These are phyloP conservation scores for Aspergillus brunneoviolaceus DNA, from an alignment of 2,329 filamentous ascomycete genomes.

Conservation along the genomic window DNA sequence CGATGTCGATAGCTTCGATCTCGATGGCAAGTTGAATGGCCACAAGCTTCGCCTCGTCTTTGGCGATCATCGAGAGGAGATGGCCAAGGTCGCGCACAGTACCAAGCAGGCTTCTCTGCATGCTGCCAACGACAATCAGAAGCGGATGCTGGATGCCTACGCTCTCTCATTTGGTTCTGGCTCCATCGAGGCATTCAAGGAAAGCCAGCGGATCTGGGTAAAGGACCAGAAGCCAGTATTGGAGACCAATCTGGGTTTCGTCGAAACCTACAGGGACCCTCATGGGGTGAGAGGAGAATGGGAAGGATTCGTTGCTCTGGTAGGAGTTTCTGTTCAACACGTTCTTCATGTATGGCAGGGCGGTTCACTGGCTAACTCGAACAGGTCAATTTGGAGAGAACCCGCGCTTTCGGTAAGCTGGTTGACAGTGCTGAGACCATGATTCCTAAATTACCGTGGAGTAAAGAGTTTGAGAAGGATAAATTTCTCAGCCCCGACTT, in stretches of 20 bases:
- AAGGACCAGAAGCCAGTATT: slow-evolving; percentile 77
- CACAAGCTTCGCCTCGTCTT: slow-evolving; percentile 71
- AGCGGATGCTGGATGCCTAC: slow-evolving; percentile 72
- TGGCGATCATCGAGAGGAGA: slow-evolving; percentile 71
- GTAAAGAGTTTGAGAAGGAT: slow-evolving; percentile 88
- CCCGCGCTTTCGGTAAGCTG: slow-evolving; percentile 79
- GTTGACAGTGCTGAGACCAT: slow-evolving; percentile 77
- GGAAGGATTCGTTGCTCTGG: slow-evolving; percentile 75
- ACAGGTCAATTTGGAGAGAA: slow-evolving; percentile 80
- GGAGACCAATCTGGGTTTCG: slow-evolving; percentile 79
- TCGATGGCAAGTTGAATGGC: slow-evolving; percentile 62
- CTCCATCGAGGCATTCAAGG: slow-evolving; percentile 74
- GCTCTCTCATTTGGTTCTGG: slow-evolving; percentile 72
- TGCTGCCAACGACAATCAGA: slow-evolving; percentile 71
- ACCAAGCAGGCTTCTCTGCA: slow-evolving; percentile 68
- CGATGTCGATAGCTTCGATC: slow-evolving; percentile 60
- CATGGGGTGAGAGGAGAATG: slow-evolving; percentile 78
- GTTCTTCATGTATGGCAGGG: not conserved
- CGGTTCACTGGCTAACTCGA: not conserved
- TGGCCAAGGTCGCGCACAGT: slow-evolving; percentile 65
- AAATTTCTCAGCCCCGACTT: slow-evolving; percentile 95
- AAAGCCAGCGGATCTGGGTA: slow-evolving; percentile 79
- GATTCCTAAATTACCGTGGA: slow-evolving; percentile 89
- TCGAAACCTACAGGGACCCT: slow-evolving; percentile 83
- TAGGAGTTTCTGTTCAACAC: slow-evolving; percentile 21